These are phyloP conservation scores for Vitis rupestris DNA, from an alignment of 164 flowering plant genomes.

Conservation along the genomic window DNA sequence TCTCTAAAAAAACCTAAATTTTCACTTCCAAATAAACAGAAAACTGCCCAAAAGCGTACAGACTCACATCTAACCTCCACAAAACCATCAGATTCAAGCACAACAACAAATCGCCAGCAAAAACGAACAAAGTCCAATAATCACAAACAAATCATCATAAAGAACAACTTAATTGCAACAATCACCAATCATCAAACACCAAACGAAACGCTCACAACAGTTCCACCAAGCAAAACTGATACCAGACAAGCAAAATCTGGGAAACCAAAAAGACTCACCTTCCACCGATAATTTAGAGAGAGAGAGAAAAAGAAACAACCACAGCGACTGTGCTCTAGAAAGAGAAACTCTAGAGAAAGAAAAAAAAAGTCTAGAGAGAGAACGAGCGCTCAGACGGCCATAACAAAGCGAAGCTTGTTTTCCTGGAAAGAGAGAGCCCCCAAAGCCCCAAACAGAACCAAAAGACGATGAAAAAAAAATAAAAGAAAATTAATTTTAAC, in stretches of 20 bases:
- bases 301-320: not conserved
- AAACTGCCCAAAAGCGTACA: not conserved
- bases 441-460: not conserved
- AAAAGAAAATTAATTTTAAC: too few relatives aligned
- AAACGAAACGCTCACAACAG: too few relatives aligned
- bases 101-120: not conserved
- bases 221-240: too few relatives aligned
- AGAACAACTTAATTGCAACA: too few relatives aligned
- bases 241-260: too few relatives aligned
- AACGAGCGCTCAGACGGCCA: constrained; percentile 21
- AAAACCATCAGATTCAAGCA: constrained; percentile 1
- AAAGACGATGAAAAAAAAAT: not conserved
- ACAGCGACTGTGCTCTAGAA: not conserved
- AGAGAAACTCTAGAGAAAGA: not conserved
- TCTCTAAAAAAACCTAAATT: too few relatives aligned
- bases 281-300: too few relatives aligned
- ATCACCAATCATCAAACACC: too few relatives aligned
- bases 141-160: too few relatives aligned
- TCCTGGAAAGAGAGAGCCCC: not conserved
- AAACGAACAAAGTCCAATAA: too few relatives aligned
- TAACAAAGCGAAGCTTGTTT: constrained; percentile 12
- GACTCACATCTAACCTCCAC: not conserved
- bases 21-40: not conserved
- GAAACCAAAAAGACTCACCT: too few relatives aligned
- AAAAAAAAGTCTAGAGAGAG: constrained; percentile 2